A percentile compares a stretch with the other conserved stretches of the same genome.
Evolutionary conservation across 176 grass and related monocot species (phyloP).

Genomic region (Zoysia japonica): DNA sequence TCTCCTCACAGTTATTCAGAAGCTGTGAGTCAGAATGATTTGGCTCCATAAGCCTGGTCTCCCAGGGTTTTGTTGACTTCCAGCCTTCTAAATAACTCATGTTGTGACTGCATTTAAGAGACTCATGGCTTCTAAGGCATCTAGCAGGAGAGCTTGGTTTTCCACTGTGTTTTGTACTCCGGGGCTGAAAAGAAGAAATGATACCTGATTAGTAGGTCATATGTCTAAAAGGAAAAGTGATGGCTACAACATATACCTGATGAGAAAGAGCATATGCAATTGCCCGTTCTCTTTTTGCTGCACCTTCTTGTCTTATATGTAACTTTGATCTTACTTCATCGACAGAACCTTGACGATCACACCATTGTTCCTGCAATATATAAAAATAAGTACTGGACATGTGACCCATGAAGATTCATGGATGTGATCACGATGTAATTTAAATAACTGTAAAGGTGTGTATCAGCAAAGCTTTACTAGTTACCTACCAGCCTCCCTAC

Average conservation of each 20-base stretch:
- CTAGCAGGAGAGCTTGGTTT: constrained; percentile 52
- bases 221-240: not conserved
- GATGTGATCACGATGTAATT: not conserved
- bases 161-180: constrained; percentile 42
- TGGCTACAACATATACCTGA: constrained; percentile 50
- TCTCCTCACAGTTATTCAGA: constrained; percentile 41
- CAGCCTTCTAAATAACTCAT: constrained; percentile 64
- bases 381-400: not conserved
- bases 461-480: constrained; percentile 23
- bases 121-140: constrained; percentile 41
- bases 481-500: constrained; percentile 45
- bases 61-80: constrained; percentile 85
- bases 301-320: constrained; percentile 69
- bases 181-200: constrained; percentile 43
- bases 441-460: constrained; percentile 31
- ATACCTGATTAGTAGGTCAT: too few species aligned
- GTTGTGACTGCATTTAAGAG: constrained; percentile 32
- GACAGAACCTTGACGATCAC: constrained; percentile 58
- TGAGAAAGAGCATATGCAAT: constrained; percentile 67
- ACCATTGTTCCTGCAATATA: constrained; percentile 68
- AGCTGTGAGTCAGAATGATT: constrained; percentile 20
- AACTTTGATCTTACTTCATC: constrained; percentile 65
- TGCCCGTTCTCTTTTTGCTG: constrained; percentile 67
- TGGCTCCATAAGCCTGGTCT: constrained; percentile 46
- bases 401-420: not conserved